Percentiles rank a stretch among this genome's conserved stretches.
phyloP scores from a whole-genome alignment of 768 basidiomycete species.

The Suillus spraguei region DNA sequence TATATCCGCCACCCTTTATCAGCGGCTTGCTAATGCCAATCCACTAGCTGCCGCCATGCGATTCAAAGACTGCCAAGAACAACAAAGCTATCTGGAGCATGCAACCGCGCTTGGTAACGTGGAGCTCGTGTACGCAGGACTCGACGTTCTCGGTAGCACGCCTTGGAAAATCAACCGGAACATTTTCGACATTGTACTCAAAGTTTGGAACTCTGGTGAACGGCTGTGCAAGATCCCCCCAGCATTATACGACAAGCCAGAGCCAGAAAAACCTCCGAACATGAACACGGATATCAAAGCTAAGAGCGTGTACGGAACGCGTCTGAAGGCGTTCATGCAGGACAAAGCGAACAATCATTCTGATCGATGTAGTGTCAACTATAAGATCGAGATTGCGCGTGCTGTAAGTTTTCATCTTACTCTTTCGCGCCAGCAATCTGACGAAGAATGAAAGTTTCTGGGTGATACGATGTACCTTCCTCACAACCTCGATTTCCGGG shows the following conservation, averaged over 20 bases:
- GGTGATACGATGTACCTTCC: constrained; percentile 89
- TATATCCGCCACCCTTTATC: constrained; percentile 9
- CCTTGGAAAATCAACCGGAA: constrained; percentile 87
- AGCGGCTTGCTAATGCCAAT: not conserved
- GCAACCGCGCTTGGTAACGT: constrained; percentile 76
- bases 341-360: constrained; percentile 83
- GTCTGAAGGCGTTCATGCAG: constrained; percentile 57
- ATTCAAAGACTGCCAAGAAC: constrained; percentile 88
- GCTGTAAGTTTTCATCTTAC: constrained; percentile 55
- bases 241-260: constrained; percentile 59
- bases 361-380: constrained; percentile 91
- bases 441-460: constrained; percentile 59
- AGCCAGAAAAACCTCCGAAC: constrained; percentile 54
- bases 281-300: constrained; percentile 55
- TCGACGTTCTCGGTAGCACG: constrained; percentile 88
- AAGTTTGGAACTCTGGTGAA: constrained; percentile 88
- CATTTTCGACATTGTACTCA: constrained; percentile 72
- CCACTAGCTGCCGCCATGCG: constrained; percentile 77
- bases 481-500: constrained; percentile 97
- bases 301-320: constrained; percentile 54
- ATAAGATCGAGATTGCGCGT: constrained; percentile 94
- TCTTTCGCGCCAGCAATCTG: constrained; percentile 6
- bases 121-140: constrained; percentile 83
- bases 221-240: constrained; percentile 86
- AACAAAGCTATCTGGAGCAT: constrained; percentile 72